Percentiles rank a stretch among this genome's conserved stretches.
Evolutionary conservation across 768 basidiomycete genomes (phyloP).

Genomic region (Phanerochaete sordida): DNA sequence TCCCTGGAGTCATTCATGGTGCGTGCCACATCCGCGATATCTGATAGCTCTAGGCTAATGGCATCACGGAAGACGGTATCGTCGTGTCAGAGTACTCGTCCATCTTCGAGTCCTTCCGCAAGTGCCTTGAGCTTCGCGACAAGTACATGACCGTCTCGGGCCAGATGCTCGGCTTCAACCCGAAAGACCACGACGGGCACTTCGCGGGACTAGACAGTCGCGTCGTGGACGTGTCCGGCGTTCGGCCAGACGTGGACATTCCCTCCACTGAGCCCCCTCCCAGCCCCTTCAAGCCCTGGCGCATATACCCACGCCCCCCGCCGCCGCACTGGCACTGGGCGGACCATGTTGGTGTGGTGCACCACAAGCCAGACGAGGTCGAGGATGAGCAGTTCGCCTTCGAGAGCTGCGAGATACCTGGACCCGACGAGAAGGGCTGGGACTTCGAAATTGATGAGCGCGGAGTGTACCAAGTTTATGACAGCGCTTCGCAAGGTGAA

Average conservation of each 20-base stretch:
- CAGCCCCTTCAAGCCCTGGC: slow-evolving; percentile 62
- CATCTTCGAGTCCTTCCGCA: slow-evolving; percentile 71
- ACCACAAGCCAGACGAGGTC: slow-evolving; percentile 23
- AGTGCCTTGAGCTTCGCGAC: slow-evolving; percentile 88
- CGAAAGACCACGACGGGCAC: slow-evolving; percentile 80
- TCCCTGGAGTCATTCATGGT: slow-evolving; percentile 14
- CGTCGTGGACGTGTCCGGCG: slow-evolving; percentile 60
- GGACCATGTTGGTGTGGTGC: slow-evolving; percentile 32
- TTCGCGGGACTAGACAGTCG: slow-evolving; percentile 69
- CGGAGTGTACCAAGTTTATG: slow-evolving; percentile 89
- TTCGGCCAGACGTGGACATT: slow-evolving; percentile 56
- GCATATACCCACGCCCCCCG: slow-evolving; percentile 88
- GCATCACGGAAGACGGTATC: background rate
- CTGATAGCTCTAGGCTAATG: background rate
- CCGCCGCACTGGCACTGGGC: slow-evolving; percentile 96
- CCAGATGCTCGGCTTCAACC: slow-evolving; percentile 94
- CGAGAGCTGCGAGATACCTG: slow-evolving; percentile 72
- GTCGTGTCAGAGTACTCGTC: slow-evolving; percentile 20
- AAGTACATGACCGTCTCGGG: slow-evolving; percentile 89
- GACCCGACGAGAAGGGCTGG: slow-evolving; percentile 43
- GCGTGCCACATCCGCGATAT: background rate
- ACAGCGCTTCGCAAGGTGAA: slow-evolving; percentile 32
- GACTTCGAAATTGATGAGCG: slow-evolving; percentile 75
- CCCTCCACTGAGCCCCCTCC: slow-evolving; percentile 21
- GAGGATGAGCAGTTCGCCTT: slow-evolving; percentile 59